These are phyloP conservation scores for Fusarium guadeloupense DNA, from an alignment of 2,329 filamentous ascomycete species.

Conservation along the genomic window DNA sequence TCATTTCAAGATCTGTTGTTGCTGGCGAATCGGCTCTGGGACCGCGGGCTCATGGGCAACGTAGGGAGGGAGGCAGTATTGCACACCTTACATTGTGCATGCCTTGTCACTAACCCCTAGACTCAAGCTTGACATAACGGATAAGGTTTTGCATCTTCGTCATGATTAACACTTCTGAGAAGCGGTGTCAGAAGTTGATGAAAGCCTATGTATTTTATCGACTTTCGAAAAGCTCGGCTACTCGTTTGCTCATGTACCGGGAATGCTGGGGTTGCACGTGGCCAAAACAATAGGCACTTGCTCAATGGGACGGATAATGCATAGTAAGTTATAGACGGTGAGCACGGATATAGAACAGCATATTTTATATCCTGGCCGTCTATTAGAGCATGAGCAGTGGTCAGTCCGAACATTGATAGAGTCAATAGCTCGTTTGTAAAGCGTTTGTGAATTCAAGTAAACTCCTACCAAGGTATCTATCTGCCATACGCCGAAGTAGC, in stretches of 20 bases:
- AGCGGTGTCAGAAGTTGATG: conserved; percentile 29
- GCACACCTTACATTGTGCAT: conserved; percentile 22
- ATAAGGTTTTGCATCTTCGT: conserved; percentile 15
- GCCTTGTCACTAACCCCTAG: conserved; percentile 5
- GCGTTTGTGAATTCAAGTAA: conserved; percentile 15
- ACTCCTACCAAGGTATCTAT: conserved; percentile 31
- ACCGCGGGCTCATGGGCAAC: conserved; percentile 34
- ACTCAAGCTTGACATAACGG: not conserved
- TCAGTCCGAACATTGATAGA: too few relatives aligned
- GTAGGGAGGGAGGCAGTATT: conserved; percentile 9
- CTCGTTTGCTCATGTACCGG: not conserved
- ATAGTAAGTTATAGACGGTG: not conserved
- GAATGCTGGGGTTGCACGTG: conserved; percentile 12
- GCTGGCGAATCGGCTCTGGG: conserved; percentile 33
- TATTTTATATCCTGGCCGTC: not conserved
- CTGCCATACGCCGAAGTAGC: conserved; percentile 20
- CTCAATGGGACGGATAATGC: not conserved
- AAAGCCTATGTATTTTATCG: too few relatives aligned
- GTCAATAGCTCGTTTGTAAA: not conserved
- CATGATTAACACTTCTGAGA: conserved; percentile 11
- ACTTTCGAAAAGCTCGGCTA: too few relatives aligned
- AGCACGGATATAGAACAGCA: not conserved
- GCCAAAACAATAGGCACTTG: conserved; percentile 11
- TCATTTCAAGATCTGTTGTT: conserved; percentile 6
- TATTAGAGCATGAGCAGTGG: not conserved